Conservation (phyloP, 2,329 filamentous ascomycete genomes). For the Colletotrichum orchidophilum region DNA sequence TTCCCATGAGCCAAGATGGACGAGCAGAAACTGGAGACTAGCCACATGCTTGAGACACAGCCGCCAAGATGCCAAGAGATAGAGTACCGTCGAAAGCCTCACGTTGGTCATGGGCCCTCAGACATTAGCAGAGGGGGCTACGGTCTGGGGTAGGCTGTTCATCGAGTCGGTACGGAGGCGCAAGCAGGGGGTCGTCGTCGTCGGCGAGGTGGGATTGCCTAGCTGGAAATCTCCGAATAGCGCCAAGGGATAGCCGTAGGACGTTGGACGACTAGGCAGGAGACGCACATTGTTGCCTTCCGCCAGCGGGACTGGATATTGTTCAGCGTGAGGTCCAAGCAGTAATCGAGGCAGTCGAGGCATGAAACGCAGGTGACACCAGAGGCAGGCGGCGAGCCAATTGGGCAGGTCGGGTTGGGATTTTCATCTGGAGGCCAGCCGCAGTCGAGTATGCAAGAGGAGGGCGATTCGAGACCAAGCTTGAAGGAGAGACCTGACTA, state of each 20-base stretch:
- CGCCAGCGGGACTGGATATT: slow-evolving; percentile 2
- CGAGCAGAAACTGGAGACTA: slow-evolving; percentile 15
- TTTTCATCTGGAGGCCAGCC: slow-evolving; percentile 22
- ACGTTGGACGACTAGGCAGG: neutral
- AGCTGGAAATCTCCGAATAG: slow-evolving; percentile 30
- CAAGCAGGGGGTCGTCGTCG: slow-evolving; percentile 15
- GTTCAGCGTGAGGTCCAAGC: slow-evolving; percentile 20
- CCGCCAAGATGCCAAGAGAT: slow-evolving; percentile 29
- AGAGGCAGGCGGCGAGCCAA: slow-evolving; percentile 24
- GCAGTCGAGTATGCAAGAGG: slow-evolving; percentile 4
- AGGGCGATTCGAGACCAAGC: slow-evolving; percentile 30
- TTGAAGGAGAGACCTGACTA: slow-evolving; percentile 28
- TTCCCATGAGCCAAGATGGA: slow-evolving; percentile 26
- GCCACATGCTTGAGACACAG: slow-evolving; percentile 30
- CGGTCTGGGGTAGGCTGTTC: slow-evolving; percentile 18
- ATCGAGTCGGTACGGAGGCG: slow-evolving; percentile 27
- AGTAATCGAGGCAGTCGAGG: slow-evolving; percentile 25
- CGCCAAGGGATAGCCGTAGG: slow-evolving; percentile 12
- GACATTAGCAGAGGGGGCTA: slow-evolving; percentile 20
- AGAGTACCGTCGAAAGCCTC: slow-evolving; percentile 22
- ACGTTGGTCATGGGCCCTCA: slow-evolving; percentile 22
- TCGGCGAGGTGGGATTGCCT: slow-evolving; percentile 21
- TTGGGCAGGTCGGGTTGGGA: slow-evolving; percentile 21
- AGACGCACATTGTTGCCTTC: neutral
- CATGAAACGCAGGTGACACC: slow-evolving; percentile 34